Evolutionary conservation across 257 asterid species (phyloP), one percentile per base, ranked within the genome.

Genomic region (Solanum medicagineum): DNA sequence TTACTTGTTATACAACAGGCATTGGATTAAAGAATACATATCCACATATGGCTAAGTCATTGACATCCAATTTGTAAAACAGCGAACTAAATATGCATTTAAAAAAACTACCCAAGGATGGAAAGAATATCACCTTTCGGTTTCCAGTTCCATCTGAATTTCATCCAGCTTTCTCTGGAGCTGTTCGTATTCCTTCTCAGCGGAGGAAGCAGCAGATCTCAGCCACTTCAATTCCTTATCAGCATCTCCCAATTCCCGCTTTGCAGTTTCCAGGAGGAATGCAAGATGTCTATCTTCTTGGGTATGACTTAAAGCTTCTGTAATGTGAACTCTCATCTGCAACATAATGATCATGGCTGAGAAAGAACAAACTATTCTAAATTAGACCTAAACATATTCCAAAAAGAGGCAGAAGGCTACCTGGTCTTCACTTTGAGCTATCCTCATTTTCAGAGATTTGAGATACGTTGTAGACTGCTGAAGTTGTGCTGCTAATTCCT

Each of bases 171-270:
- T 96, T 57, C 96, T 86, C 84, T 91, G 95, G 87, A 94, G 93
- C 93, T 92, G 99, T 68, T 96, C 99, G 79, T 94, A 89, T 87
- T 96, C 99, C 88, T 95, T 96, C 90, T 96, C 98, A 6, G 96
- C 85, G n/a, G 94, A 91, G 45, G 91, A 70, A 17, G 91, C 83
- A 70, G 92, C 86, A 86, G 97, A 94, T 91, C 91, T 96, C 89
- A 94, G 92, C 97, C 95, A 94, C 94, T 92, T 96, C 81, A 92
- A 86, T 89, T 96, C 99, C 88, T 95, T 96, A 85, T 96, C 98
- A n/a, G 96, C 93, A 88, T 96, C 99, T 53, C 92, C 91, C 87
- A 94, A 71, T 90, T 96, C 99, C 95, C 96, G 89, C 89, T 91
- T 96, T 54, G 93, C 87, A 62, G 91, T 80, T 91, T 96, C 99